These are phyloP conservation scores for Lipomyces starkeyi DNA, from an alignment of 805 yeast species.

Conservation along the genomic window DNA sequence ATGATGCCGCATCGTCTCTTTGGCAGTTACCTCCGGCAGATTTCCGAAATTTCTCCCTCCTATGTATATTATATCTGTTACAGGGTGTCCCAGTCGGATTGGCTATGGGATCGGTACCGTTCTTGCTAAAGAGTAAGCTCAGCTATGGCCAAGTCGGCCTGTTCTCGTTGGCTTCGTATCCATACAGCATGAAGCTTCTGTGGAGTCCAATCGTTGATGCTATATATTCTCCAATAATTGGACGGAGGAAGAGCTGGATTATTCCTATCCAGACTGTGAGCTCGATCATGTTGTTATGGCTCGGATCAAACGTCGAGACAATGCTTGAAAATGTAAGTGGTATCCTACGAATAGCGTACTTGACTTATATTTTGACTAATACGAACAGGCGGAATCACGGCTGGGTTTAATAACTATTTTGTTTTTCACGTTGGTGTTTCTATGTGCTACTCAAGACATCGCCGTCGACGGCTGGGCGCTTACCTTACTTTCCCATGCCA, in stretches of 20 bases:
- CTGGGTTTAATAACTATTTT: conserved; percentile 65
- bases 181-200: conserved; percentile 85
- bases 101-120: conserved; percentile 94
- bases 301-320: conserved; percentile 65
- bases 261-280: conserved; percentile 82
- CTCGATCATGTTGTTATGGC: conserved; percentile 57
- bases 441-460: conserved; percentile 97
- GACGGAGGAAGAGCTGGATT: conserved; percentile 92
- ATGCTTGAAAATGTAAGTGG: conserved; percentile 52
- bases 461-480: conserved; percentile 99
- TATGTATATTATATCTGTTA: conserved; percentile 75
- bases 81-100: conserved; percentile 98
- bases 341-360: not conserved
- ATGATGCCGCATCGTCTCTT: conserved; percentile 32
- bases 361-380: not conserved
- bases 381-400: conserved; percentile 46
- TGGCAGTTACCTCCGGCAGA: conserved; percentile 52
- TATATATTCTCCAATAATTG: conserved; percentile 65
- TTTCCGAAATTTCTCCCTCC: conserved; percentile 72
- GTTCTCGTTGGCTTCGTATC: conserved; percentile 91
- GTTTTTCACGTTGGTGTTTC: conserved; percentile 78
- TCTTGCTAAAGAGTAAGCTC: conserved; percentile 78
- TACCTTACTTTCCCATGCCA: conserved; percentile 76
- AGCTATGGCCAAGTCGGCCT: conserved; percentile 89
- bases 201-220: conserved; percentile 99